phyloP scores from a whole-genome alignment of 2,329 filamentous ascomycete species.

The Hymenoscyphus infarciens region DNA sequence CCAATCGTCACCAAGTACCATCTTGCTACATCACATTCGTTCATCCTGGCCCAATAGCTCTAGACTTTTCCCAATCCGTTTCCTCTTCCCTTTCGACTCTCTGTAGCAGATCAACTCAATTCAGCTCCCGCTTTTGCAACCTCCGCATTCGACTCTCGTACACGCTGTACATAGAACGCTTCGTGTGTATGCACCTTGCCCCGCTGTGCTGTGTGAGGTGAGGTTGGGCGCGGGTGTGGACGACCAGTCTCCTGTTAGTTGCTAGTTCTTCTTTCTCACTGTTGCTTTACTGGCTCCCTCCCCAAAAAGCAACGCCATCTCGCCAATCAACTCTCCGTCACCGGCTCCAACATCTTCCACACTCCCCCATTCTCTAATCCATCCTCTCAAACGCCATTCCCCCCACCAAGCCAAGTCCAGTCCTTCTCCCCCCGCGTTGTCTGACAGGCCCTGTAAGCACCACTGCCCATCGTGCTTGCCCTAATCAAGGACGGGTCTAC shows the following conservation, averaged over 20 bases:
- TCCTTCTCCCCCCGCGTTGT: slow-evolving; percentile 4
- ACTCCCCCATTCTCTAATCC: slow-evolving; percentile 5
- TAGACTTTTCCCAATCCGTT: slow-evolving; percentile 5
- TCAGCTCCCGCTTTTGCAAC: slow-evolving; percentile 3
- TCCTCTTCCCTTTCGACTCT: not conserved
- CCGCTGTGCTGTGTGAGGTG: slow-evolving; percentile 2
- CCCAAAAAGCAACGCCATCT: not conserved
- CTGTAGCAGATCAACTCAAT: slow-evolving; percentile 1
- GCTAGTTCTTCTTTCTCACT: not conserved
- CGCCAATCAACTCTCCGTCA: slow-evolving; percentile 15
- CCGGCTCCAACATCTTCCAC: slow-evolving; percentile 6
- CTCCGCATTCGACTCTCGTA: not conserved
- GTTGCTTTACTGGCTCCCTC: not conserved
- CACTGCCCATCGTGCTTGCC: slow-evolving; percentile 9
- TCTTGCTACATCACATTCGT: slow-evolving; percentile 3
- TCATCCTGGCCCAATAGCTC: not conserved
- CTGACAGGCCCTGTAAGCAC: slow-evolving; percentile 5
- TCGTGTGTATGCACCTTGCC: slow-evolving; percentile 1
- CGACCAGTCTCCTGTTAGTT: not conserved
- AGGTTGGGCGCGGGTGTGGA: not conserved
- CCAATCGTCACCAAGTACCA: slow-evolving; percentile 16
- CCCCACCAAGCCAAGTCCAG: slow-evolving; percentile 16
- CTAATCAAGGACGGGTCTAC: slow-evolving; percentile 19
- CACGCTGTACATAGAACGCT: slow-evolving; percentile 2
- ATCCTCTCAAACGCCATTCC: slow-evolving; percentile 12